These are phyloP conservation scores for Bathelium albidoporum DNA, from an alignment of 495 filamentous ascomycete genomes.

Conservation along the genomic window DNA sequence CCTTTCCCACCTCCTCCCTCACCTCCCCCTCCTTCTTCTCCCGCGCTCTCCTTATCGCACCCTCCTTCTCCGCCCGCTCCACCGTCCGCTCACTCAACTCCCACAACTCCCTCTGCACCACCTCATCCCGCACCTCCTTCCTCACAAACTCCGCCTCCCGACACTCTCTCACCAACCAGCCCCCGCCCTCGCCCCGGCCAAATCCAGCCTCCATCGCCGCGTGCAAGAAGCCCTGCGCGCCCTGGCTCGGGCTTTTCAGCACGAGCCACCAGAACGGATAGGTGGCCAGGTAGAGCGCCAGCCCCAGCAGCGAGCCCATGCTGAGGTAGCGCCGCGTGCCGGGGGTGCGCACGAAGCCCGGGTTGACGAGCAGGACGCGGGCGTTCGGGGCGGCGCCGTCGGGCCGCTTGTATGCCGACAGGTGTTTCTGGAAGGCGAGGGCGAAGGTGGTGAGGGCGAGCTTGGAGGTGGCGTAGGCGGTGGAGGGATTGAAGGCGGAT, in stretches of 20 bases:
- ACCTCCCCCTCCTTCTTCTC: conserved; percentile 59
- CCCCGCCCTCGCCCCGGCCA: conserved; percentile 43
- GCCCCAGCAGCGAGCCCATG: conserved; percentile 70
- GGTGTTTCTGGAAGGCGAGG: conserved; percentile 76
- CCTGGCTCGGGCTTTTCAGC: conserved; percentile 70
- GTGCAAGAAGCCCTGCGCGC: conserved; percentile 75
- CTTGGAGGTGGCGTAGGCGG: conserved; percentile 76
- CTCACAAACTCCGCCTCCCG: conserved; percentile 58
- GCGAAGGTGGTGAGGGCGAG: conserved; percentile 82
- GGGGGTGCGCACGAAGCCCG: conserved; percentile 71
- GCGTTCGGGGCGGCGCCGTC: conserved; percentile 73
- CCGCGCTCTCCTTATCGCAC: conserved; percentile 52
- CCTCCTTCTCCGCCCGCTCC: conserved; percentile 70
- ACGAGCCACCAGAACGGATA: conserved; percentile 80
- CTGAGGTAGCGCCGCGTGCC: conserved; percentile 81
- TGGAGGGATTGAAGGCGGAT: conserved; percentile 22
- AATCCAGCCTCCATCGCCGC: conserved; percentile 68
- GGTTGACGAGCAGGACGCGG: conserved; percentile 74
- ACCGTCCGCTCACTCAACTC: conserved; percentile 77
- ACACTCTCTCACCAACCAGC: conserved; percentile 80
- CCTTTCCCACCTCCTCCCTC: conserved; percentile 34
- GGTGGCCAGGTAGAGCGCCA: conserved; percentile 63
- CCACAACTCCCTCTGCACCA: conserved; percentile 74
- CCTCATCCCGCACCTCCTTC: conserved; percentile 65
- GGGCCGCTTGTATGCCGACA: conserved; percentile 68